Evolutionary conservation across 2,329 filamentous ascomycete species (phyloP).

Genomic region (Sarocladium kiliense): DNA sequence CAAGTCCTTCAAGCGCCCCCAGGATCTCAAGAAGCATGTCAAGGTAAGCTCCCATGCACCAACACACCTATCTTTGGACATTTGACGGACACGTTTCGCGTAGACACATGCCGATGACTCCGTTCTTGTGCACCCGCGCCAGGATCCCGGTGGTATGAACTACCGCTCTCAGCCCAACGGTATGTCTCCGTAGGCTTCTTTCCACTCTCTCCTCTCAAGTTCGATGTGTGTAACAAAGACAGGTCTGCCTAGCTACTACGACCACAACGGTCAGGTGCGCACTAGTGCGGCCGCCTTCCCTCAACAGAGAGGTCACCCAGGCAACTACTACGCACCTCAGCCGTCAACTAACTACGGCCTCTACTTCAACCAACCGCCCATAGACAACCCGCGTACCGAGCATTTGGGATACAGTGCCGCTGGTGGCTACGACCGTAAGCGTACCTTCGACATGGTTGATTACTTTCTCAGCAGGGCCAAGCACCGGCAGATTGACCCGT

Average conservation of each 20-base stretch:
- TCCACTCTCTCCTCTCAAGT: conserved; percentile 31
- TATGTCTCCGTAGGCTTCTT: conserved; percentile 32
- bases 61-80: no score
- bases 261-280: conserved; percentile 60
- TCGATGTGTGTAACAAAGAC: conserved; percentile 9
- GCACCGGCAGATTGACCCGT: no score
- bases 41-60: no score
- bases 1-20: conserved; percentile 97
- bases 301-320: no score
- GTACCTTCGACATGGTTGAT: no score
- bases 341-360: conserved; percentile 60
- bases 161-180: conserved; percentile 53
- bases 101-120: no score
- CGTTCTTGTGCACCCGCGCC: conserved; percentile 54
- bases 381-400: conserved; percentile 48
- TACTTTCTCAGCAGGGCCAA: no score
- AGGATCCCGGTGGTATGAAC: conserved; percentile 47
- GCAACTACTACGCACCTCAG: conserved; percentile 57
- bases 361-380: conserved; percentile 67
- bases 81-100: no score
- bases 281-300: conserved; percentile 47
- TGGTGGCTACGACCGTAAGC: no score
- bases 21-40: no score
- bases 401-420: no score
- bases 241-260: conserved; percentile 57